phyloP scores from a whole-genome alignment of 2,329 filamentous ascomycete species.

The Hypoxylon rubiginosum region DNA sequence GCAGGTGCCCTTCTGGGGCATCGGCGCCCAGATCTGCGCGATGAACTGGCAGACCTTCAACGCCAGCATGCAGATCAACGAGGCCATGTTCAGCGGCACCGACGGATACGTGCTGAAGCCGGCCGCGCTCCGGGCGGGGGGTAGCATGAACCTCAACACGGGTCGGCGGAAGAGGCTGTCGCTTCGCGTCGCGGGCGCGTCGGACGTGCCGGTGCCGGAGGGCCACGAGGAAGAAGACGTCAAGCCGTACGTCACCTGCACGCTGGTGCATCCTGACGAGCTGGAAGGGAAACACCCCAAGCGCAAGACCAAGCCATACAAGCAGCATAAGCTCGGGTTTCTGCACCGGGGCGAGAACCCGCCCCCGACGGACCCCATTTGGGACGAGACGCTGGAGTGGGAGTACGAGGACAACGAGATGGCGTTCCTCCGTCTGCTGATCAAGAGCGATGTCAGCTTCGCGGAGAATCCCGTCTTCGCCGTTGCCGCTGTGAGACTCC shows the following conservation, averaged over 20 bases:
- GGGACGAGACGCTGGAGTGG: constrained; percentile 77
- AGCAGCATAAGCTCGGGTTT: constrained; percentile 69
- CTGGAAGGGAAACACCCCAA: constrained; percentile 65
- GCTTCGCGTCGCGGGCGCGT: constrained; percentile 73
- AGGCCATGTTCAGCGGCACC: constrained; percentile 74
- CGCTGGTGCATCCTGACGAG: constrained; percentile 70
- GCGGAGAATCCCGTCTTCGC: constrained; percentile 72
- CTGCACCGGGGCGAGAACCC: constrained; percentile 71
- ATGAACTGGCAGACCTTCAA: constrained; percentile 79
- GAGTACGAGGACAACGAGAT: constrained; percentile 76
- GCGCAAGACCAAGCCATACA: constrained; percentile 72
- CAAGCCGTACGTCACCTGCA: constrained; percentile 75
- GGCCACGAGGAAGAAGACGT: constrained; percentile 66
- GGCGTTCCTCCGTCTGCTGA: constrained; percentile 72
- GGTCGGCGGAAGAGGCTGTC: constrained; percentile 64
- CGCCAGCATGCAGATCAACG: constrained; percentile 75
- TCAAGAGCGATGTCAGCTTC: constrained; percentile 77
- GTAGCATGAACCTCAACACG: constrained; percentile 63
- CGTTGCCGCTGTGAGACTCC: constrained; percentile 70
- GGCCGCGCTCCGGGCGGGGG: constrained; percentile 68
- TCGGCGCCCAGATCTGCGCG: constrained; percentile 77
- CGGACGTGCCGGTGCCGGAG: constrained; percentile 68
- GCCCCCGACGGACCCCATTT: constrained; percentile 71
- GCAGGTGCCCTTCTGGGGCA: constrained; percentile 74
- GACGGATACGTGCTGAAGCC: constrained; percentile 77